A percentile compares a stretch with the other conserved stretches of the same genome.
Conservation (phyloP, 352 stramenopile species). For the Phytopythium oedochilum region DNA sequence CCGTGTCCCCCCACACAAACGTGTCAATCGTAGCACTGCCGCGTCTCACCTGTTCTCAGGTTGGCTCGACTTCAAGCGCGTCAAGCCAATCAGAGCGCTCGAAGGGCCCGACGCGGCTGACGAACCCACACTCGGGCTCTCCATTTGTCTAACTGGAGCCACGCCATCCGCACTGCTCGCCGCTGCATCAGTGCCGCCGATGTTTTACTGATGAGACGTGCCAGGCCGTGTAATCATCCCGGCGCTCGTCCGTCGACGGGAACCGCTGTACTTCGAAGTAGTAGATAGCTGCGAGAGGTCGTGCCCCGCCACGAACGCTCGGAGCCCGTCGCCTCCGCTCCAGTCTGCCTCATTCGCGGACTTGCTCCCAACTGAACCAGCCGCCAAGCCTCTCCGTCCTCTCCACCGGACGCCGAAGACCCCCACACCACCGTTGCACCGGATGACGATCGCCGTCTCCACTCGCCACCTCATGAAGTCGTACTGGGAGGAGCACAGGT, state of each 20-base stretch:
- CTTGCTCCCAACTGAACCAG: not conserved
- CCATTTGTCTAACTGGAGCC: not conserved
- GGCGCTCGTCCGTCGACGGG: too few relatives aligned
- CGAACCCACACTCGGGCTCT: not conserved
- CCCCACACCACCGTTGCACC: too few relatives aligned
- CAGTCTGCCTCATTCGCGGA: not conserved
- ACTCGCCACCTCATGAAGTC: constrained; percentile 74
- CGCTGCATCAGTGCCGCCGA: not conserved
- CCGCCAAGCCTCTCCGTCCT: too few relatives aligned
- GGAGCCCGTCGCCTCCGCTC: too few relatives aligned
- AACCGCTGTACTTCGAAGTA: too few relatives aligned
- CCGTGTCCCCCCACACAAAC: too few relatives aligned
- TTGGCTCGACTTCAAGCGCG: not conserved
- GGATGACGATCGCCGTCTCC: constrained; percentile 42
- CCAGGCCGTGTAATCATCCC: too few relatives aligned
- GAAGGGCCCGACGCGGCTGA: not conserved
- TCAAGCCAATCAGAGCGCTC: not conserved
- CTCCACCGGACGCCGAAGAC: too few relatives aligned
- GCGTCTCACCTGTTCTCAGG: not conserved
- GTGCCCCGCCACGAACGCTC: too few relatives aligned
- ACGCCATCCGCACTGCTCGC: not conserved
- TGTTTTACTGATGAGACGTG: not conserved
- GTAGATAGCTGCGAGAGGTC: too few relatives aligned
- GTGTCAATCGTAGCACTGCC: too few relatives aligned
- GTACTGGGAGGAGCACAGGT: constrained; percentile 78